Conservation (phyloP, 2,329 filamentous ascomycete genomes). For the Rhynchosporium agropyri region DNA sequence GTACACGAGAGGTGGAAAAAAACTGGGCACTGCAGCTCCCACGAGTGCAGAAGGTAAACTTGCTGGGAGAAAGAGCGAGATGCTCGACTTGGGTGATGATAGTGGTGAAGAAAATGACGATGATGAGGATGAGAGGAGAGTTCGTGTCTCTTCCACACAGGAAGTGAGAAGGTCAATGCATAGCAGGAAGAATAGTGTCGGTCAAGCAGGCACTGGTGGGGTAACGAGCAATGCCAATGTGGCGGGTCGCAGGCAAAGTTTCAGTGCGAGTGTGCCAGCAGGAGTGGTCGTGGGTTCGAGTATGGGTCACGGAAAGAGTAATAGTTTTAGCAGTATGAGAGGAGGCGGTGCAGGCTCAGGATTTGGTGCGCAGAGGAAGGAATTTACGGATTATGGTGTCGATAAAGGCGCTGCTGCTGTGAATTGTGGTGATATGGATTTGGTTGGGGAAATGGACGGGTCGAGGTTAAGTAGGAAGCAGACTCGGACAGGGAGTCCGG, state of each 20-base stretch:
- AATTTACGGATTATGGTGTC: slow-evolving; percentile 15
- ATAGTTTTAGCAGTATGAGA: slow-evolving; percentile 14
- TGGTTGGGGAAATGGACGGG: slow-evolving; percentile 3
- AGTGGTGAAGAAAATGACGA: background rate
- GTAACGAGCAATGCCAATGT: background rate
- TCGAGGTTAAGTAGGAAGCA: slow-evolving; percentile 3
- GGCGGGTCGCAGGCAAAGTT: background rate
- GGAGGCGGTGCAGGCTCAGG: background rate
- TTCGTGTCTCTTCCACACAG: background rate
- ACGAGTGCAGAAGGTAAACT: background rate
- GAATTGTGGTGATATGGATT: background rate
- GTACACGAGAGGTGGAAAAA: slow-evolving; percentile 25
- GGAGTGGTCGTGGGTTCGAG: background rate
- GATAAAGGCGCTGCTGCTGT: slow-evolving; percentile 3
- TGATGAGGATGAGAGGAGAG: background rate
- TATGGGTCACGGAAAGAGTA: slow-evolving; percentile 1
- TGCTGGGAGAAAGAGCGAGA: background rate
- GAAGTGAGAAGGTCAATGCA: background rate
- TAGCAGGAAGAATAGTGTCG: background rate
- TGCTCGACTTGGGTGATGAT: background rate
- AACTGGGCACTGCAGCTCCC: background rate
- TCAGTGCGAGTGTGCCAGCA: background rate
- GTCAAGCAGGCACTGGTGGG: background rate
- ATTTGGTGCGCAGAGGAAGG: background rate
- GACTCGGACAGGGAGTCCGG: slow-evolving; percentile 1